phyloP scores from a whole-genome alignment of 176 grass and related monocot genomes.

The Zoysia japonica region DNA sequence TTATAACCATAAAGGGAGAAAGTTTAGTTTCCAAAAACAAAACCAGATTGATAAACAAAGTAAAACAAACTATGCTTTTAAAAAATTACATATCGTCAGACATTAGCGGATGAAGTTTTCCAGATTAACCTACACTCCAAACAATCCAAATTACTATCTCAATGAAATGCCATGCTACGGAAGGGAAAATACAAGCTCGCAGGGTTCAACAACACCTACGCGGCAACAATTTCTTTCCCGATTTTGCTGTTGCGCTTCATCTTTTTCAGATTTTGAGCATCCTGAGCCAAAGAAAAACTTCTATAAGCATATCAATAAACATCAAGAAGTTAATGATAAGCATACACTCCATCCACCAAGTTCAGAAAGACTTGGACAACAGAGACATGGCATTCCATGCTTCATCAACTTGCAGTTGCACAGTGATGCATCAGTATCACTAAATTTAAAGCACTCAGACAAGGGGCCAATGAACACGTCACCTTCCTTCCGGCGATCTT shows the following conservation, averaged over 20 bases:
- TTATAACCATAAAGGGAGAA: slow-evolving; percentile 8
- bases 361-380: too few relatives aligned
- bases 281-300: slow-evolving; percentile 54
- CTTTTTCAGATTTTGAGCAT: slow-evolving; percentile 90
- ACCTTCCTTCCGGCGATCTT: slow-evolving; percentile 99
- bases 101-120: neutral
- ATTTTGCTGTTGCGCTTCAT: slow-evolving; percentile 99
- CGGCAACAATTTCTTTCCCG: slow-evolving; percentile 89
- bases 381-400: neutral
- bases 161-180: neutral
- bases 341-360: too few relatives aligned
- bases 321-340: too few relatives aligned
- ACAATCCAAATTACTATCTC: neutral
- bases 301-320: too few relatives aligned
- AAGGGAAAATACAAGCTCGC: slow-evolving; percentile 23
- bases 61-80: slow-evolving; percentile 1
- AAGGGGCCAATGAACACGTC: neutral
- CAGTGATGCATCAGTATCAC: neutral
- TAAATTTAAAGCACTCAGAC: neutral
- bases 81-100: neutral
- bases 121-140: neutral
- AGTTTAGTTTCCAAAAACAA: neutral
- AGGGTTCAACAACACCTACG: slow-evolving; percentile 51
- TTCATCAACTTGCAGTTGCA: neutral
- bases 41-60: neutral